Conservation (phyloP, 208 protist genomes). For the Crithidia sp. region DNA sequence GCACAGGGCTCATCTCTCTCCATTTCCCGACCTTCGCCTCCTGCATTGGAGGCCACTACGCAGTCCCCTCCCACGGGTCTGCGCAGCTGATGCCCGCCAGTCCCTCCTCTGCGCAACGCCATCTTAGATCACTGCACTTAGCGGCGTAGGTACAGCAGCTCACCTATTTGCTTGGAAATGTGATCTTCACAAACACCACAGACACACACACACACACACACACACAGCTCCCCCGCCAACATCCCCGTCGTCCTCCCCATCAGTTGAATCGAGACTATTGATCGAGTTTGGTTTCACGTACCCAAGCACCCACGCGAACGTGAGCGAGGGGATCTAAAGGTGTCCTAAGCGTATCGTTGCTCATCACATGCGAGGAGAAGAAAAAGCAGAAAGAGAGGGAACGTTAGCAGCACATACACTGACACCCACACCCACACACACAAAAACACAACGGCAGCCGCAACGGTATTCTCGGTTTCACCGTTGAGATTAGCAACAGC, state of each 20-base stretch:
- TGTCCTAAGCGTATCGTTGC: constrained; percentile 34
- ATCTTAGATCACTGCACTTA: constrained; percentile 48
- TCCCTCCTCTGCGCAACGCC: background rate
- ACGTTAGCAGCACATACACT: no score
- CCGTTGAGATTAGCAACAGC: no score
- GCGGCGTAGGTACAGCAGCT: constrained; percentile 26
- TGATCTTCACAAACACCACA: constrained; percentile 22
- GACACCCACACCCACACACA: no score
- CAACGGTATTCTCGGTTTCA: no score
- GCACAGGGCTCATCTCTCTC: no score
- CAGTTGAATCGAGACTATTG: constrained; percentile 38
- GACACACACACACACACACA: no score
- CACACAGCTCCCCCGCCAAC: background rate
- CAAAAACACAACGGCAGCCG: no score
- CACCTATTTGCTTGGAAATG: constrained; percentile 46
- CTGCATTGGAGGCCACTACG: no score
- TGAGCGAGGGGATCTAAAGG: constrained; percentile 23
- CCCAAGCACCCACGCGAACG: background rate
- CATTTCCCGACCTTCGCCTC: no score
- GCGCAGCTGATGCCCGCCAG: no score
- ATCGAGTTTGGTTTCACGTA: constrained; percentile 31
- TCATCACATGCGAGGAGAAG: constrained; percentile 5
- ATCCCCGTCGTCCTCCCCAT: background rate
- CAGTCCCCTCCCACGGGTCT: background rate
- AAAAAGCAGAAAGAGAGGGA: no score